Conservation (phyloP, 441 rosid species). For the Corymbia calophylla region DNA sequence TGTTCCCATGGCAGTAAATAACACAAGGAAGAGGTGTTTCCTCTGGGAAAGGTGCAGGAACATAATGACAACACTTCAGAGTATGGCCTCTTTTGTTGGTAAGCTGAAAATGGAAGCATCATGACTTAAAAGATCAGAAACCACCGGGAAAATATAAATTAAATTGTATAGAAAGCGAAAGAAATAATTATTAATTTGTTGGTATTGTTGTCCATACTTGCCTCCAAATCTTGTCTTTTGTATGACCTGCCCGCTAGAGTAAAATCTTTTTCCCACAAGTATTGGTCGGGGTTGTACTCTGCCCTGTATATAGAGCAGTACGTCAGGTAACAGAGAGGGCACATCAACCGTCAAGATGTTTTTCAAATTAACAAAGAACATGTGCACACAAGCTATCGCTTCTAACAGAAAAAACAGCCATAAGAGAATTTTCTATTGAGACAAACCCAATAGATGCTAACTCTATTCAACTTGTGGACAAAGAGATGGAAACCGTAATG, state of each 20-base stretch:
- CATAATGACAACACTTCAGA: constrained; percentile 82
- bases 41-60: constrained; percentile 58
- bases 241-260: constrained; percentile 73
- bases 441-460: background rate
- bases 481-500: background rate
- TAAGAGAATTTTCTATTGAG: background rate
- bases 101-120: constrained; percentile 53
- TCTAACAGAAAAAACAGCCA: background rate
- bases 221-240: constrained; percentile 94
- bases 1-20: constrained; percentile 95
- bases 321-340: background rate
- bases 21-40: constrained; percentile 93
- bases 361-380: background rate
- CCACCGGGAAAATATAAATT: background rate
- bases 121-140: constrained; percentile 11
- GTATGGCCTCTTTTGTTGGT: constrained; percentile 73
- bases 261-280: constrained; percentile 88
- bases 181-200: background rate
- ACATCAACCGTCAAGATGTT: background rate
- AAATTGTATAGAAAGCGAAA: background rate
- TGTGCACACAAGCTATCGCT: background rate
- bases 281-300: constrained; percentile 88
- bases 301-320: constrained; percentile 39
- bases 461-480: background rate
- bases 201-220: constrained; percentile 50